Evolutionary conservation across 176 grass and related monocot genomes (phyloP).

Genomic region (Triticum monococcum): DNA sequence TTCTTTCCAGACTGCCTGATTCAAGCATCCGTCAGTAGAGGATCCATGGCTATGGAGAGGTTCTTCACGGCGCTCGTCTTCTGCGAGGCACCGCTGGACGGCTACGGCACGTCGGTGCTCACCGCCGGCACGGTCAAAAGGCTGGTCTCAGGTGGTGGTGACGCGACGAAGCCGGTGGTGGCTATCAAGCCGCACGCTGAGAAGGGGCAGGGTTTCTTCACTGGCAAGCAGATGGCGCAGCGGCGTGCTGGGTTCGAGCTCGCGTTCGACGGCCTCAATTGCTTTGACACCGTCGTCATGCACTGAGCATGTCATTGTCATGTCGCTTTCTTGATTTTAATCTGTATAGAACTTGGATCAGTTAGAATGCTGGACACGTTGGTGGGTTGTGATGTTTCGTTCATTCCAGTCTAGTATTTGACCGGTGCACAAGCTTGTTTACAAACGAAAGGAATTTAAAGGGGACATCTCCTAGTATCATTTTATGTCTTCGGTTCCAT

Average conservation of each 20-base stretch:
- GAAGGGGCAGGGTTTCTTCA: neutral
- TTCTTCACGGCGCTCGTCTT: slow-evolving; percentile 20
- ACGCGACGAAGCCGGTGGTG: too few species aligned
- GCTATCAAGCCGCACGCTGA: neutral
- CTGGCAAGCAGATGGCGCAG: neutral
- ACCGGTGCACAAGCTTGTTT: too few species aligned
- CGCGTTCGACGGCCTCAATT: neutral
- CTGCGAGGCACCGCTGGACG: slow-evolving; percentile 31
- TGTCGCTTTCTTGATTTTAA: neutral
- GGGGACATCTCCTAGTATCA: too few species aligned
- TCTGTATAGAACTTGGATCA: neutral
- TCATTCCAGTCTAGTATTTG: too few species aligned
- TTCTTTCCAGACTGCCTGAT: too few species aligned
- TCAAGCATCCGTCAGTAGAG: too few species aligned
- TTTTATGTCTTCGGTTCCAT: too few species aligned
- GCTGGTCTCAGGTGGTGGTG: neutral
- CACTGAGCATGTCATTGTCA: neutral
- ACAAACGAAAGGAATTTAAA: too few species aligned
- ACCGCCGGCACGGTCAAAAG: neutral
- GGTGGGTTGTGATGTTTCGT: too few species aligned
- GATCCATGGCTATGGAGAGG: slow-evolving; percentile 17
- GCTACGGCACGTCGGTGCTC: neutral
- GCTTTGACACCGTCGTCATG: slow-evolving; percentile 26
- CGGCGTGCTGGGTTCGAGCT: neutral
- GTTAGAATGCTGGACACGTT: too few species aligned